Base-by-base conservation (phyloP, 2,329 filamentous ascomycete species). In the Epichloe brachyelytri region DNA sequence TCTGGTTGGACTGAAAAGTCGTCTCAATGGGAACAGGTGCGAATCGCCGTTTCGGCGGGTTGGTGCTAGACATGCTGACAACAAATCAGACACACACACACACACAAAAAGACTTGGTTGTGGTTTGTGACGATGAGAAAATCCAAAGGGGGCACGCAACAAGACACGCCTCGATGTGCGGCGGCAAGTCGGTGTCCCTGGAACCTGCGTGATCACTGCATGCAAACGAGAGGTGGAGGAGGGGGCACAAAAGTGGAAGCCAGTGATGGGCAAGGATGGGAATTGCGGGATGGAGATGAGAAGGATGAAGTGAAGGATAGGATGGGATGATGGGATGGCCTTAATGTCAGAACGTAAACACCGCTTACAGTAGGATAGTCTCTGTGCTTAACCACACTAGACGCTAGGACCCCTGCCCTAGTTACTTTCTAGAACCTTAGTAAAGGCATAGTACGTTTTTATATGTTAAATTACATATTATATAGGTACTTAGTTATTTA, bases 21-120 rank as follows among this genome's bases (percentile, higher is more conserved):
- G 85, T 88, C 65, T 89, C 86, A 56, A 89, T 79, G 15, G 84
- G 83, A 50, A 85, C 76, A 36, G 84, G 83, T 41, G 71, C 74
- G 68, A 87, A 87, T 59, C 79, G 79, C 61, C 78, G 72, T 56
- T 73, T 72, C 48, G 73, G 67, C 57, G 69, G 67, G 40, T 67
- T 65, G 57, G 66, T 54, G 52, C 62, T 65, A 50, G 67, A 61
- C 71, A 73, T 74, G 55, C 34, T 48, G 52, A 30, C 26, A 3
- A 30, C 26, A 30, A 30, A 30, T 10, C 26, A 30, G 8, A 30
- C 26, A 30, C 26, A 30, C n/a, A n/a, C n/a, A n/a, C n/a, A n/a
- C n/a, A 10, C 8, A 10, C 10, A 30, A 10, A 30, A 30, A 4
- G 8, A 30, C 3, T 30, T 10, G 4, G 14, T 30, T 38, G 15